Conservation (phyloP, 441 rosid species). For the Pelargonium fulgidum region DNA sequence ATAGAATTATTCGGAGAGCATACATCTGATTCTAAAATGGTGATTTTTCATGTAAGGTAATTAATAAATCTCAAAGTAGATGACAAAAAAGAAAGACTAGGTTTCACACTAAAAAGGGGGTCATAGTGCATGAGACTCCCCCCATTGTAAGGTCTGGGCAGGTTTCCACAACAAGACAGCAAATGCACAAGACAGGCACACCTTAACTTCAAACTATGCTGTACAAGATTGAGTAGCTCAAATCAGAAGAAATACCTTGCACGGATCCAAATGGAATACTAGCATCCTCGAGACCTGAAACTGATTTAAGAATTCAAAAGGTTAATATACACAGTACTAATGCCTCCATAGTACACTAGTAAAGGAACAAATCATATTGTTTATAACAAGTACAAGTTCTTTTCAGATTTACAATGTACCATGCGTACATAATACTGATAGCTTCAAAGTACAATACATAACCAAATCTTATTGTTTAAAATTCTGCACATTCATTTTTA, state of each 20-base stretch:
- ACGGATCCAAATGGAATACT: constrained; percentile 79
- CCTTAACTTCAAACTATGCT: neutral
- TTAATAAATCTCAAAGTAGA: too few species aligned
- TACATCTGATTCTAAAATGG: too few species aligned
- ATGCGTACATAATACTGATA: neutral
- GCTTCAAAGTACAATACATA: neutral
- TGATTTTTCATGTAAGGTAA: too few species aligned
- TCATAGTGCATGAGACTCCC: too few species aligned
- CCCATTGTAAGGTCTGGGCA: too few species aligned
- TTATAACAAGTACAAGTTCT: neutral
- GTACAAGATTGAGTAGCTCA: neutral
- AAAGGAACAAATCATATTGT: neutral
- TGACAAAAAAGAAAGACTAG: too few species aligned
- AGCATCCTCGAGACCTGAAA: constrained; percentile 82
- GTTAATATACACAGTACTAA: neutral
- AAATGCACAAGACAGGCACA: neutral
- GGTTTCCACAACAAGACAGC: neutral
- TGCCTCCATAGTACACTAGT: neutral
- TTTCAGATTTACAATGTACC: neutral
- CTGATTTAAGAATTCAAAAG: constrained; percentile 14
- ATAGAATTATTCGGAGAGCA: too few species aligned
- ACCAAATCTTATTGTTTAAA: too few species aligned
- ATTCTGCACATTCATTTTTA: too few species aligned
- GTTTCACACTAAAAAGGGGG: too few species aligned
- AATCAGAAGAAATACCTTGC: constrained; percentile 50